Evolutionary conservation across 768 basidiomycete species (phyloP).

Genomic region (Podaxis carcinomalis): DNA sequence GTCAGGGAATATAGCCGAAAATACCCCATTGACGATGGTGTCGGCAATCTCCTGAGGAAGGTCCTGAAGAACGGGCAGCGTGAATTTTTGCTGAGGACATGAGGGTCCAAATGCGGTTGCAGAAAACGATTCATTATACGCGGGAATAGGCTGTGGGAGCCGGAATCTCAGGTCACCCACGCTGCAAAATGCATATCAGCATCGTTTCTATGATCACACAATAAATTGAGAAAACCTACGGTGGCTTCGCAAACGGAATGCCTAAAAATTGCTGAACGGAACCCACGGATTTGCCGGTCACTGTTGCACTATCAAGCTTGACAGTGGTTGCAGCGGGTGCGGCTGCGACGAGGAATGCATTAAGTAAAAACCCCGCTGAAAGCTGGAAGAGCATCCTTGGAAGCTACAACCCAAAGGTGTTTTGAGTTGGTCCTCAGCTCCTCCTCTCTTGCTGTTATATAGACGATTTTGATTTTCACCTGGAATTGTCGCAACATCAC

Average conservation of each 20-base stretch:
- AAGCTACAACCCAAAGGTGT: background rate
- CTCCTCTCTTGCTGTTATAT: background rate
- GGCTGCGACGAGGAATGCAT: slow-evolving; percentile 15
- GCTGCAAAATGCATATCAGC: slow-evolving; percentile 14
- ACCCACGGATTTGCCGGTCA: slow-evolving; percentile 35
- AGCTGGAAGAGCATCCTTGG: slow-evolving; percentile 17
- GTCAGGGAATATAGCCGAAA: slow-evolving; percentile 24
- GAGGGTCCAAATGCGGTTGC: slow-evolving; percentile 38
- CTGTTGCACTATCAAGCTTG: slow-evolving; percentile 38
- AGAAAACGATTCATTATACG: slow-evolving; percentile 30
- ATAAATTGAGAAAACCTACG: slow-evolving; percentile 29
- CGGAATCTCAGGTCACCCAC: slow-evolving; percentile 36
- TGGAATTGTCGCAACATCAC: background rate
- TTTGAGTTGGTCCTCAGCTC: background rate
- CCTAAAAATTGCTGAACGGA: slow-evolving; percentile 39
- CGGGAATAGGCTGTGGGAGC: slow-evolving; percentile 32
- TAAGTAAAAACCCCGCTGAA: slow-evolving; percentile 15
- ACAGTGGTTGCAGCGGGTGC: slow-evolving; percentile 29
- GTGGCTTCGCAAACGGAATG: slow-evolving; percentile 52
- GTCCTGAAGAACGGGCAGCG: slow-evolving; percentile 30
- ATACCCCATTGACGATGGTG: slow-evolving; percentile 27
- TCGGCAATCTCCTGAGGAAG: slow-evolving; percentile 30
- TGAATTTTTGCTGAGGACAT: slow-evolving; percentile 42
- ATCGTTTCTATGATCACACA: background rate
- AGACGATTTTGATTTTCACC: background rate